A percentile compares a stretch with the other conserved stretches of the same genome.
phyloP scores from a whole-genome alignment of 2,329 filamentous ascomycete genomes.

The Arachnomyces sp. region DNA sequence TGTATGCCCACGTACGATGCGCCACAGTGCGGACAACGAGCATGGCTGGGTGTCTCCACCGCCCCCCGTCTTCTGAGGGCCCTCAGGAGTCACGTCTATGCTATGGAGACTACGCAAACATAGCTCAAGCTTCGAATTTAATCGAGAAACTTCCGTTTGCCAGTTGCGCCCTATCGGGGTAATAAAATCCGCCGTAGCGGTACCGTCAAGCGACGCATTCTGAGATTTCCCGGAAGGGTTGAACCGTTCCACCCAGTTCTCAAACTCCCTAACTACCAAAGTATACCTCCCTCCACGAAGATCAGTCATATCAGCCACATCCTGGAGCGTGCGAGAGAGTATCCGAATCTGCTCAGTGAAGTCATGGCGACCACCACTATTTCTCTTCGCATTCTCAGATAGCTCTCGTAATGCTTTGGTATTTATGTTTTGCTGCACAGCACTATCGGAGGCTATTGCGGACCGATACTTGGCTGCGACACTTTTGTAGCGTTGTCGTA shows the following conservation, averaged over 20 bases:
- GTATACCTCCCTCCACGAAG: constrained; percentile 22
- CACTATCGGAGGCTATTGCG: constrained; percentile 25
- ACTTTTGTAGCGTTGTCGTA: constrained; percentile 27
- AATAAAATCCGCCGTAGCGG: constrained; percentile 22
- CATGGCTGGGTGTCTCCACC: constrained; percentile 1
- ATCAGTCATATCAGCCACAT: constrained; percentile 26
- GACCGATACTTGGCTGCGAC: constrained; percentile 28
- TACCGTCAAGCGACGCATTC: constrained; percentile 1
- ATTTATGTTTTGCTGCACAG: constrained; percentile 26
- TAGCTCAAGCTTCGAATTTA: constrained; percentile 27
- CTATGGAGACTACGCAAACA: constrained; percentile 28
- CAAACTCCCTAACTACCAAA: constrained; percentile 23
- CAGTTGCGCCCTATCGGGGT: constrained; percentile 26
- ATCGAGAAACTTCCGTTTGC: constrained; percentile 24
- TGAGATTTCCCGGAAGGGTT: constrained; percentile 9
- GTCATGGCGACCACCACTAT: constrained; percentile 15
- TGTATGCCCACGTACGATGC: constrained; percentile 21
- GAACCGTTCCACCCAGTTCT: constrained; percentile 26
- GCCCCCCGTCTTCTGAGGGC: constrained; percentile 16
- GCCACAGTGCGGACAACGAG: constrained; percentile 24
- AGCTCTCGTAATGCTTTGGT: constrained; percentile 27
- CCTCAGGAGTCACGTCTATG: constrained; percentile 27
- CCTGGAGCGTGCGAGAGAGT: constrained; percentile 32
- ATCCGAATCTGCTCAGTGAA: constrained; percentile 31
- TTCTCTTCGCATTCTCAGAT: constrained; percentile 23